These are phyloP conservation scores for Fagus sylvatica DNA, from an alignment of 306 rosid genomes.

Conservation along the genomic window DNA sequence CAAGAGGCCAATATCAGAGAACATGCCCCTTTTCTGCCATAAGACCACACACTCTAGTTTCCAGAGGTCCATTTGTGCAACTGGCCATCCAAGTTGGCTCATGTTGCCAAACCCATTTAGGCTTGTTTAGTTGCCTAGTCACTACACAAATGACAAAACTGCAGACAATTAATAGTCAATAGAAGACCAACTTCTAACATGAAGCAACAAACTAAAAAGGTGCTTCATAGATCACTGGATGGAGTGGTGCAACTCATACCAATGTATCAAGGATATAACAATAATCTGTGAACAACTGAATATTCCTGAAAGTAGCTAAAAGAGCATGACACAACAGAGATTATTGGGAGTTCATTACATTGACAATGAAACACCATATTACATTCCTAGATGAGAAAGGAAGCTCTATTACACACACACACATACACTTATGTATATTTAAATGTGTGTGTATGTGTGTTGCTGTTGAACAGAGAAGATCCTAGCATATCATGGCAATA, in stretches of 20 bases:
- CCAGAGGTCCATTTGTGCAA: slow-evolving; percentile 2
- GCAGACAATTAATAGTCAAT: neutral
- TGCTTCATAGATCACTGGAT: neutral
- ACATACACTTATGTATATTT: too few species aligned
- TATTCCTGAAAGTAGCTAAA: neutral
- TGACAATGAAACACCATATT: neutral
- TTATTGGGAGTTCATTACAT: neutral
- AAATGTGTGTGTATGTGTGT: neutral
- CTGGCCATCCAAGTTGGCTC: neutral
- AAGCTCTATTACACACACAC: neutral
- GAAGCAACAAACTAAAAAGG: neutral
- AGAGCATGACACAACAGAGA: neutral
- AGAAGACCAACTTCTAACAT: neutral
- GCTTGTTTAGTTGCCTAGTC: slow-evolving; percentile 11
- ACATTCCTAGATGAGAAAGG: neutral
- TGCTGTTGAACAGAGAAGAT: neutral
- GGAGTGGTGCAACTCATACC: neutral
- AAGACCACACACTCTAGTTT: slow-evolving; percentile 14
- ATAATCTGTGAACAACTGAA: neutral
- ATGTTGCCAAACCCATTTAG: slow-evolving; percentile 10
- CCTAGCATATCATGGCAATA: neutral
- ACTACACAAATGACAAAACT: neutral
- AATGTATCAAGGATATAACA: neutral
- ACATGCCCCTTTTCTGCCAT: neutral
- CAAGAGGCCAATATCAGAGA: neutral